Conservation (phyloP, 441 rosid genomes). For the Melastoma candidum region DNA sequence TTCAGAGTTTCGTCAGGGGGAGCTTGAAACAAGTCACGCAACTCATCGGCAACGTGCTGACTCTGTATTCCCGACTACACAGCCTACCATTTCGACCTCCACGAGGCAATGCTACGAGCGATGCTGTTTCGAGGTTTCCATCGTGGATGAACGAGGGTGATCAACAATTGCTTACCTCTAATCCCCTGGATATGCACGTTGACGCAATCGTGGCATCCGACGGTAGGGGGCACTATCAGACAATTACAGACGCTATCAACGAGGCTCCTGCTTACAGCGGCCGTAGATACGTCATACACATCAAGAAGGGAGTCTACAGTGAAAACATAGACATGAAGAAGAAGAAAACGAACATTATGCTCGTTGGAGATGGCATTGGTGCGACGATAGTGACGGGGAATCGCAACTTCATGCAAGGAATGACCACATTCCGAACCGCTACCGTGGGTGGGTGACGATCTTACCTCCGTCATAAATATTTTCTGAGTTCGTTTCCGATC, state of each 20-base stretch:
- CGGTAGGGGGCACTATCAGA: constrained; percentile 38
- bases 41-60: constrained; percentile 61
- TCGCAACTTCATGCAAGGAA: constrained; percentile 57
- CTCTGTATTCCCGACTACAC: constrained; percentile 55
- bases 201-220: constrained; percentile 42
- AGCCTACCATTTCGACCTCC: constrained; percentile 54
- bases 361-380: constrained; percentile 56
- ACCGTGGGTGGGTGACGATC: constrained; percentile 37
- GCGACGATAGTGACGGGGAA: constrained; percentile 41
- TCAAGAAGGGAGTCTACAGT: constrained; percentile 48
- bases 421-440: constrained; percentile 64
- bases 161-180: constrained; percentile 29
- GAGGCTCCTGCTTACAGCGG: constrained; percentile 43
- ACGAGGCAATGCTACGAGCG: constrained; percentile 13
- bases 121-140: constrained; percentile 23
- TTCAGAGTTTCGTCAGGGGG: constrained; percentile 48
- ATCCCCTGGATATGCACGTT: constrained; percentile 29
- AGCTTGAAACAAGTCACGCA: constrained; percentile 76
- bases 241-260: constrained; percentile 43
- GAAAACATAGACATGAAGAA: constrained; percentile 58
- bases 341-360: constrained; percentile 49
- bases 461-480: neutral
- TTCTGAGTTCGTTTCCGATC: neutral
- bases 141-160: constrained; percentile 62
- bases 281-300: constrained; percentile 44